Conservation (phyloP, 2,329 filamentous ascomycete species). For the Pyricularia sp. region DNA sequence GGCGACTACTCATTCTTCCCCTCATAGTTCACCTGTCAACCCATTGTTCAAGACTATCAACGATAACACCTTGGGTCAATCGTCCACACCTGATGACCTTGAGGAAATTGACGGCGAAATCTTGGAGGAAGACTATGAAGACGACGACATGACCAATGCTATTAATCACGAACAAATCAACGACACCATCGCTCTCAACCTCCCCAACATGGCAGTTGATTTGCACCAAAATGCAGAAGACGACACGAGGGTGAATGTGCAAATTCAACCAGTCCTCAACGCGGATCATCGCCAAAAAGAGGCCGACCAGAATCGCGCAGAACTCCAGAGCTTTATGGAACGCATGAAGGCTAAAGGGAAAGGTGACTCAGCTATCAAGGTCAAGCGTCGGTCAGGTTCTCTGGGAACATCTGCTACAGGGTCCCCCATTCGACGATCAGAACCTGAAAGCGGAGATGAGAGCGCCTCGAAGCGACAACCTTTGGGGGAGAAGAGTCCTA, state of each 20-base stretch:
- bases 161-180: conserved; percentile 6
- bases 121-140: conserved; percentile 1
- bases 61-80: background rate
- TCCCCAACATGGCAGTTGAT: conserved; percentile 7
- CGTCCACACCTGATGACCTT: background rate
- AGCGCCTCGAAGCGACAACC: conserved; percentile 15
- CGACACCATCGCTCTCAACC: conserved; percentile 8
- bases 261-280: background rate
- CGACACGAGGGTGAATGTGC: background rate
- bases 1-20: background rate
- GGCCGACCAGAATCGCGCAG: conserved; percentile 15
- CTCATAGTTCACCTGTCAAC: background rate
- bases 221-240: background rate
- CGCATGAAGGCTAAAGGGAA: conserved; percentile 20
- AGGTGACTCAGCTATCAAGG: background rate
- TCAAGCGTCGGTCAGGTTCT: conserved; percentile 18
- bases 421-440: conserved; percentile 17
- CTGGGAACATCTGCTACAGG: conserved; percentile 17
- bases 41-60: background rate
- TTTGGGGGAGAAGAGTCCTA: conserved; percentile 23
- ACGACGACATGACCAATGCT: background rate
- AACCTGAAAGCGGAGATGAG: conserved; percentile 7
- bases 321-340: conserved; percentile 24
- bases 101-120: background rate
- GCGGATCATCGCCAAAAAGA: background rate